Evolutionary conservation across 305 asterid genomes (phyloP), one percentile per base, ranked within the genome.

Genomic region (Galium porrigens): DNA sequence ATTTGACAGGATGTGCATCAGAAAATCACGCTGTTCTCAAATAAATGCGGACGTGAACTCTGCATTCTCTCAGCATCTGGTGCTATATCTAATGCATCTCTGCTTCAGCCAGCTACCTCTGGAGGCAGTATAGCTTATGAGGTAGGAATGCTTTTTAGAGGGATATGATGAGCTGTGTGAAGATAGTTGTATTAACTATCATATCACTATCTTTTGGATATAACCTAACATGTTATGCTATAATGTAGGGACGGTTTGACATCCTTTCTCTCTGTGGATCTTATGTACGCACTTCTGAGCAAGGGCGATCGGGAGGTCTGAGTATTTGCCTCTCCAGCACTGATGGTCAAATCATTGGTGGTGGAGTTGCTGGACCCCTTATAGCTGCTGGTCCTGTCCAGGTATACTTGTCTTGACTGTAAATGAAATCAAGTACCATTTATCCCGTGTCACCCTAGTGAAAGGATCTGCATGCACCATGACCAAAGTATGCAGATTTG

Each of bases 261-360:
- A 82, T 84, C 74, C 81, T 81, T 58, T 78, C 85, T 44, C 79
- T 84, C n/a, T 70, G 78, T 72, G 89, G 87, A 74, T 84, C 89
- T 46, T 84, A 72, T 69, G 79, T 82, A 9, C 79, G 76, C 60
- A 79, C 83, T 2, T 9, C 14, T 68, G 87, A 78, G 55, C 68
- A 7, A 70, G 84, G 80, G 30, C 78, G 76, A 78, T 74, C 80
- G 4, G 87, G 89, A 32, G 87, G 89, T 41, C 73, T 84, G 49
- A 76, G 85, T 63, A 81, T 82, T 46, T 82, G 85, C 72, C 68
- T 84, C 39, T 80, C 87, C 32, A 74, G 79, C 60, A 62, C 70
- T 69, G 86, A 84, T 68, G 89, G 89, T 25, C 87, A 80, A 74
- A 78, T 84, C 63, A 70, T 84, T 67, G 89, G 89, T 27, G 89